Percentiles rank a stretch among this genome's conserved stretches.
Conservation (phyloP, 495 filamentous ascomycete species). For the Aspergillus hancockii region DNA sequence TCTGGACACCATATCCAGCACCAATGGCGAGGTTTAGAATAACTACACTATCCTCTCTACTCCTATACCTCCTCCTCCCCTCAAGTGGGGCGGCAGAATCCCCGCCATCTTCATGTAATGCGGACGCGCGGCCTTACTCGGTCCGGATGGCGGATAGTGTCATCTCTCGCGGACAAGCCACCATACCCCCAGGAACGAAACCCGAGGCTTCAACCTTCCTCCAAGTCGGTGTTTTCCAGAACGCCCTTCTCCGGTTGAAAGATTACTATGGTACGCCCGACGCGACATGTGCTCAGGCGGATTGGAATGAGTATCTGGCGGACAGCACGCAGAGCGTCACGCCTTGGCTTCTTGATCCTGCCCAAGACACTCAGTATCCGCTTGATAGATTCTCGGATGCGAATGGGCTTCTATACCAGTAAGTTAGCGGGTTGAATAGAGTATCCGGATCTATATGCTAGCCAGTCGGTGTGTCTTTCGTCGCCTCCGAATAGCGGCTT, state of each 20-base stretch:
- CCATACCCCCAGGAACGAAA: conserved; percentile 26
- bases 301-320: conserved; percentile 20
- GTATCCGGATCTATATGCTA: no score
- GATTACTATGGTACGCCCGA: conserved; percentile 23
- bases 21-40: not conserved
- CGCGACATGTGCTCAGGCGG: conserved; percentile 12
- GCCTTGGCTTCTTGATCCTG: conserved; percentile 31
- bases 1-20: not conserved
- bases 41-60: not conserved
- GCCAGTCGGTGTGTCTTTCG: not conserved
- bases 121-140: conserved; percentile 33
- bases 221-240: conserved; percentile 43
- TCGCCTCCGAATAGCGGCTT: not conserved
- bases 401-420: conserved; percentile 39
- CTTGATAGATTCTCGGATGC: conserved; percentile 42
- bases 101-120: not conserved
- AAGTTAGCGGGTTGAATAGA: conserved; percentile 1
- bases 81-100: not conserved
- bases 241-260: conserved; percentile 34
- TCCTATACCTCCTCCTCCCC: not conserved
- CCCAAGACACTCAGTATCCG: conserved; percentile 32
- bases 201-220: conserved; percentile 34
- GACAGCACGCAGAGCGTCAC: conserved; percentile 31
- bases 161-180: conserved; percentile 44
- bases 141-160: conserved; percentile 51